Evolutionary conservation across 148 eudicot genomes (phyloP).

Genomic region (Rhododendron griersonianum): DNA sequence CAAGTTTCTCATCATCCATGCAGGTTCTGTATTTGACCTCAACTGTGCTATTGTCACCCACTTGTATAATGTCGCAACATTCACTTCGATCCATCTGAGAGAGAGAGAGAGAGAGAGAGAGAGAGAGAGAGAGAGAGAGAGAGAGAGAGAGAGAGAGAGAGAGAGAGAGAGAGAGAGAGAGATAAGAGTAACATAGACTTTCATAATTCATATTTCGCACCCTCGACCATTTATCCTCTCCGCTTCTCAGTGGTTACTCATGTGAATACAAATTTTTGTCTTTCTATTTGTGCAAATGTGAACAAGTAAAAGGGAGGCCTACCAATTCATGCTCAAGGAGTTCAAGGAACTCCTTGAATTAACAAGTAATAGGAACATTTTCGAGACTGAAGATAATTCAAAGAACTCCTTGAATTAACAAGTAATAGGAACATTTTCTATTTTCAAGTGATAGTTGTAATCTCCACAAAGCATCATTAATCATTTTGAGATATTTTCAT

Average conservation of each 20-base stretch:
- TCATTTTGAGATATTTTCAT: too few species aligned
- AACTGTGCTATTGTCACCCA: background rate
- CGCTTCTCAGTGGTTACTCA: background rate
- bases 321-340: too few species aligned
- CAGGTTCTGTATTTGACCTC: constrained; percentile 17
- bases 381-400: too few species aligned
- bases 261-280: background rate
- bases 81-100: constrained; percentile 24
- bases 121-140: background rate
- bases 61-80: constrained; percentile 20
- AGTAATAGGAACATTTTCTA: too few species aligned
- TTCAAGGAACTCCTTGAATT: too few species aligned
- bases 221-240: background rate
- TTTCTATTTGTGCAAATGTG: too few species aligned
- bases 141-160: background rate
- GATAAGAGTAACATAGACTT: background rate
- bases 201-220: background rate
- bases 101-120: background rate
- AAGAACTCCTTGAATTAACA: too few species aligned
- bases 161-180: too few species aligned
- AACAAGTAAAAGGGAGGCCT: too few species aligned
- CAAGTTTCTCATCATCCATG: constrained; percentile 16
- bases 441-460: too few species aligned
- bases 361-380: too few species aligned
- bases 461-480: too few species aligned